These are phyloP conservation scores for Saturnispora diversa DNA, from an alignment of 805 yeast species.

Conservation along the genomic window DNA sequence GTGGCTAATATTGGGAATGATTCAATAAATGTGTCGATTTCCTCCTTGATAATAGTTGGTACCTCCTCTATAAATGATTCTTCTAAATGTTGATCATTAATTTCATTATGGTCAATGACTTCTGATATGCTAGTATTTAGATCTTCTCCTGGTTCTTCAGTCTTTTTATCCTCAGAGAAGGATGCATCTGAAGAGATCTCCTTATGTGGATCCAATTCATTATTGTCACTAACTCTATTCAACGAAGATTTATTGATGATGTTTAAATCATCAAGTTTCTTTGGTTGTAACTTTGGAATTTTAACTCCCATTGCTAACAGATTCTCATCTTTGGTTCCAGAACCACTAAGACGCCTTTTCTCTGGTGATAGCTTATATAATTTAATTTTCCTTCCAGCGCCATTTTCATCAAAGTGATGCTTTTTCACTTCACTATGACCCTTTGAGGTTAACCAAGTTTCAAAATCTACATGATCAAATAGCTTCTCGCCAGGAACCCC, in stretches of 20 bases:
- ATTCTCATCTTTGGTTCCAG: not conserved
- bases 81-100: not conserved
- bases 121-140: not conserved
- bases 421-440: not conserved
- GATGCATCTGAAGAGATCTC: too few relatives aligned
- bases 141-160: not conserved
- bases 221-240: too few relatives aligned
- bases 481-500: not conserved
- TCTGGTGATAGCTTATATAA: conserved; percentile 1
- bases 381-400: not conserved
- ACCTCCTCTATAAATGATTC: conserved; percentile 11
- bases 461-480: conserved; percentile 4
- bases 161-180: not conserved
- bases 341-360: not conserved
- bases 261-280: too few relatives aligned
- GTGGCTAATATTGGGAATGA: conserved; percentile 27
- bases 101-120: conserved; percentile 2
- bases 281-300: not conserved
- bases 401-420: not conserved
- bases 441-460: conserved; percentile 2
- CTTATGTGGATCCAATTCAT: too few relatives aligned
- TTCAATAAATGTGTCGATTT: conserved; percentile 24
- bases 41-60: conserved; percentile 28
- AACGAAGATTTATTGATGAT: too few relatives aligned
- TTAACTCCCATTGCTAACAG: not conserved